These are phyloP conservation scores for Penicillium sp. DNA, from an alignment of 2,329 filamentous ascomycete genomes.

Conservation along the genomic window DNA sequence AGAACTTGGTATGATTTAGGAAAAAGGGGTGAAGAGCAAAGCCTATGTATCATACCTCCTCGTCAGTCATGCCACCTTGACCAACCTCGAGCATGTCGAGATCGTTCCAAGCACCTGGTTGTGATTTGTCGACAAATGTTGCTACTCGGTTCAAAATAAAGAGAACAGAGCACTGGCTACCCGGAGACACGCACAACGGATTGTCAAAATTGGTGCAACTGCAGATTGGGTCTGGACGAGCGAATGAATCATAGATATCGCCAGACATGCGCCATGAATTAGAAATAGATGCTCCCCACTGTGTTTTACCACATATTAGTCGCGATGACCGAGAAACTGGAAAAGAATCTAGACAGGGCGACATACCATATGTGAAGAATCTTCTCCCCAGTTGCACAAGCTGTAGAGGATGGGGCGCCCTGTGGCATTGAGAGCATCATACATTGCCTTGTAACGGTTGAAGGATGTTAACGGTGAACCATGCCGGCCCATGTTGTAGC, in stretches of 20 bases:
- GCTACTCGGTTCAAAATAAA: background rate
- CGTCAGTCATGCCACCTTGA: conserved; percentile 11
- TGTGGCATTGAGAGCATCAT: conserved; percentile 41
- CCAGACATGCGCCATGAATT: conserved; percentile 39
- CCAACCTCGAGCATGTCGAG: conserved; percentile 15
- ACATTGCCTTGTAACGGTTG: conserved; percentile 46
- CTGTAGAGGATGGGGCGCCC: conserved; percentile 45
- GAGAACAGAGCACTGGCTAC: background rate
- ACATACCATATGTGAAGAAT: conserved; percentile 19
- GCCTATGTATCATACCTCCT: background rate
- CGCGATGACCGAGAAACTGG: too few relatives aligned
- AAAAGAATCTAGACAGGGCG: too few relatives aligned
- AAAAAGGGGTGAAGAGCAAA: background rate
- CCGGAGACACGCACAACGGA: background rate
- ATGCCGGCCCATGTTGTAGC: conserved; percentile 22
- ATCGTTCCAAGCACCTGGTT: conserved; percentile 11
- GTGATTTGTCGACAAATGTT: background rate
- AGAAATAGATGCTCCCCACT: conserved; percentile 31
- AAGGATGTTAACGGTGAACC: conserved; percentile 20
- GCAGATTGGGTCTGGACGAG: background rate
- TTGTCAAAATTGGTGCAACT: background rate
- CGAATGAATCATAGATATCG: conserved; percentile 28
- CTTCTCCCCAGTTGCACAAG: conserved; percentile 50
- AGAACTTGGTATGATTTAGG: background rate
- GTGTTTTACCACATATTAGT: too few relatives aligned